Evolutionary conservation across 148 eudicot genomes (phyloP).

Genomic region (Spergularia marina): DNA sequence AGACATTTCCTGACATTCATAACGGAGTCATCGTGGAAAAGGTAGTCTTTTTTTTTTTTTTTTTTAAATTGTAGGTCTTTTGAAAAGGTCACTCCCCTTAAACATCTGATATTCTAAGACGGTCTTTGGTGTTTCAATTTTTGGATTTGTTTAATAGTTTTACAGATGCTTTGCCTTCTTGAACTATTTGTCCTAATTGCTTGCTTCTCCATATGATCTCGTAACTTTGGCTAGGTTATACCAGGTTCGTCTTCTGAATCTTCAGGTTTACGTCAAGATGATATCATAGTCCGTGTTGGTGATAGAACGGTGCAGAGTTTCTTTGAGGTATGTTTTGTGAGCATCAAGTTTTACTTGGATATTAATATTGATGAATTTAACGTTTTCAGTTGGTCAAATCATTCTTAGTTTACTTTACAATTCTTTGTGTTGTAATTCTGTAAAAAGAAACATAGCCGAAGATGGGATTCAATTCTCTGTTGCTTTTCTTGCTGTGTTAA

Average conservation of each 20-base stretch:
- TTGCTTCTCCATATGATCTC: neutral
- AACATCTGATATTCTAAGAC: no score
- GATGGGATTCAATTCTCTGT: no score
- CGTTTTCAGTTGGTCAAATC: no score
- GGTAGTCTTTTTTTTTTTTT: neutral
- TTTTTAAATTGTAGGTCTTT: no score
- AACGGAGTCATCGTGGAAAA: constrained; percentile 21
- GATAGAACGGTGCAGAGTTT: constrained; percentile 17
- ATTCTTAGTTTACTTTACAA: no score
- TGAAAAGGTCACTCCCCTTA: no score
- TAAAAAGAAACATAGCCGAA: no score
- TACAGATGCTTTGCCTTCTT: neutral
- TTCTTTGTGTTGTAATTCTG: no score
- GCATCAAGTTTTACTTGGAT: no score
- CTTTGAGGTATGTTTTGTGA: constrained; percentile 13
- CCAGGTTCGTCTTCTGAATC: constrained; percentile 17
- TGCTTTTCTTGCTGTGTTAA: no score
- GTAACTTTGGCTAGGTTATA: constrained; percentile 1
- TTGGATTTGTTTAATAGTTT: neutral
- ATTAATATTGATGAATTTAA: no score
- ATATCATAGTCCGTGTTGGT: constrained; percentile 12
- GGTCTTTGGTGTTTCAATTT: neutral
- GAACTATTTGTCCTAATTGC: neutral
- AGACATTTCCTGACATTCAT: constrained; percentile 7
- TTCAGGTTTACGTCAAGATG: constrained; percentile 9